These are phyloP conservation scores for Phaeosphaeriaceae sp. DNA, from an alignment of 2,329 filamentous ascomycete genomes.

Conservation along the genomic window DNA sequence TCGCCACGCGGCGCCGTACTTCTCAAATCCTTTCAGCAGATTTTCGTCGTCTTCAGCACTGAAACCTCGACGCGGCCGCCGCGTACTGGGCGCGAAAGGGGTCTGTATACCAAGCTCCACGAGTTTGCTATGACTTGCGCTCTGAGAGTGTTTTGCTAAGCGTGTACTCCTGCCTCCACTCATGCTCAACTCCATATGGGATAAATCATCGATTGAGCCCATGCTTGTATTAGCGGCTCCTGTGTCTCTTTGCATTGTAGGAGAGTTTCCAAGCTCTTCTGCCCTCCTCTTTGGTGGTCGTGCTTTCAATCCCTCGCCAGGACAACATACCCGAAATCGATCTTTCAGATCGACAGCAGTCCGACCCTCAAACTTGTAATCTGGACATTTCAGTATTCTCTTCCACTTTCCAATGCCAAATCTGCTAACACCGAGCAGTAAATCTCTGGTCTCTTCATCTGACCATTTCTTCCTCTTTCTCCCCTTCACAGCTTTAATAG, in stretches of 20 bases:
- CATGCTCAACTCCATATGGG: conserved; percentile 9
- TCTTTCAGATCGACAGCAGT: conserved; percentile 71
- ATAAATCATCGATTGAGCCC: not conserved
- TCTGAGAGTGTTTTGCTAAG: conserved; percentile 14
- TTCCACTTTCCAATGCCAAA: conserved; percentile 72
- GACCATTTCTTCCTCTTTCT: conserved; percentile 68
- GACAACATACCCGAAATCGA: conserved; percentile 63
- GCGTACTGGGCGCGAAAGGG: conserved; percentile 57
- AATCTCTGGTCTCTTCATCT: conserved; percentile 65
- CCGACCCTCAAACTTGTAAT: conserved; percentile 64
- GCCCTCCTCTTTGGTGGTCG: conserved; percentile 50
- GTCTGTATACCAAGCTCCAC: conserved; percentile 57
- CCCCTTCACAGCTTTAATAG: conserved; percentile 45
- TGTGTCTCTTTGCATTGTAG: not conserved
- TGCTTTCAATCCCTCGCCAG: conserved; percentile 42
- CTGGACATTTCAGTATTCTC: conserved; percentile 63
- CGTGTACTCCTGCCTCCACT: too few species aligned
- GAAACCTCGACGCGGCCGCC: conserved; percentile 63
- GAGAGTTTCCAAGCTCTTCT: conserved; percentile 1
- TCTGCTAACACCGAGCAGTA: conserved; percentile 65
- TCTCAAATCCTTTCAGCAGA: conserved; percentile 64
- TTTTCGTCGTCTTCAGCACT: conserved; percentile 65
- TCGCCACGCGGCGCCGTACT: conserved; percentile 67
- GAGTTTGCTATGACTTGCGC: conserved; percentile 40
- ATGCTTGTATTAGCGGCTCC: not conserved